A percentile compares a stretch with the other conserved stretches of the same genome.
Evolutionary conservation across 768 basidiomycete genomes (phyloP).

Genomic region (Tylopilus sp.): DNA sequence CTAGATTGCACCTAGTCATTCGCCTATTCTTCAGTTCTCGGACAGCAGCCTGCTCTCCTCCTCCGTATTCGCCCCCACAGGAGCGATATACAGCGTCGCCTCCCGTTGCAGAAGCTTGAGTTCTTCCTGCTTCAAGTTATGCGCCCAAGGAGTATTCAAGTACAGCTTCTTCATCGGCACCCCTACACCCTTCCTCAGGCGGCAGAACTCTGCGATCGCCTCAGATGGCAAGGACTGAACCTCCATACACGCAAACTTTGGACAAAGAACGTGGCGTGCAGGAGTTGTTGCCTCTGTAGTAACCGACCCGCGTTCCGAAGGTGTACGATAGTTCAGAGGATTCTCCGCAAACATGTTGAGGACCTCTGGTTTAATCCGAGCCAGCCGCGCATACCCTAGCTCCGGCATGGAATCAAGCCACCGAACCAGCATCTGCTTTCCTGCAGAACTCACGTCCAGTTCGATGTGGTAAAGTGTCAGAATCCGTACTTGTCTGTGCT

Average conservation of each 20-base stretch:
- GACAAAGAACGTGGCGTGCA: constrained; percentile 36
- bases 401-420: constrained; percentile 61
- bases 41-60: constrained; percentile 42
- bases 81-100: constrained; percentile 24
- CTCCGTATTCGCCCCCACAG: constrained; percentile 39
- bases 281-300: constrained; percentile 4
- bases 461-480: constrained; percentile 51
- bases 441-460: constrained; percentile 25
- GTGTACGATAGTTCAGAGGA: constrained; percentile 24
- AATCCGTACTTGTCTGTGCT: constrained; percentile 50
- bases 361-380: constrained; percentile 40
- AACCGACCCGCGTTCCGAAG: constrained; percentile 2
- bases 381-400: constrained; percentile 47
- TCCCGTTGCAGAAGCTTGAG: constrained; percentile 28
- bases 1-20: constrained; percentile 8
- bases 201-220: constrained; percentile 36
- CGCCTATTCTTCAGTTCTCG: constrained; percentile 14
- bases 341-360: constrained; percentile 49
- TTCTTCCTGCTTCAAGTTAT: constrained; percentile 17
- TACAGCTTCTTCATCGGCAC: constrained; percentile 52
- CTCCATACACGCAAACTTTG: constrained; percentile 46
- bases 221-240: constrained; percentile 36
- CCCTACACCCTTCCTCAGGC: constrained; percentile 36
- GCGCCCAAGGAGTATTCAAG: constrained; percentile 34
- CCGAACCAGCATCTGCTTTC: constrained; percentile 35